A percentile compares a stretch with the other conserved stretches of the same genome.
Conservation (phyloP, 208 protist species). For the Leishmania turanica region DNA sequence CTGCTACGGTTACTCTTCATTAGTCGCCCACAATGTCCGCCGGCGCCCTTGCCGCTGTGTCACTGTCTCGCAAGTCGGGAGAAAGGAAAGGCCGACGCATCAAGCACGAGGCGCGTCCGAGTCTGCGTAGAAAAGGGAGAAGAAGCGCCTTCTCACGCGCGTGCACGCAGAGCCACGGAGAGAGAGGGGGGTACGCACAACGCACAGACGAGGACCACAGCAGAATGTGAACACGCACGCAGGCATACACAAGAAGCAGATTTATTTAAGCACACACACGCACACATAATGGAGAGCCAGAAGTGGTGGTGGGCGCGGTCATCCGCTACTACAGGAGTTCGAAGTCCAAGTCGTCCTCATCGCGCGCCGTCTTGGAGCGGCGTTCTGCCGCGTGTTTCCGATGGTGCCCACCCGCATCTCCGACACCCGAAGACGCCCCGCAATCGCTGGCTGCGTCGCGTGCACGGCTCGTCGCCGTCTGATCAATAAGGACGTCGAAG, state of each 20-base stretch:
- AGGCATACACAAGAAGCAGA: neutral
- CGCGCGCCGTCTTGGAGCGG: neutral
- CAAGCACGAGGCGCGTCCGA: neutral
- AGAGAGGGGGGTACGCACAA: neutral
- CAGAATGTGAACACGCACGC: neutral
- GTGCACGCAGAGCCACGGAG: neutral
- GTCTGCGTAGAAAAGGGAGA: neutral
- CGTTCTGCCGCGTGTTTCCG: neutral
- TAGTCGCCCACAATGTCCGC: neutral
- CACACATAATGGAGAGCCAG: neutral
- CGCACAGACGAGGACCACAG: neutral
- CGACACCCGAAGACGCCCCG: neutral
- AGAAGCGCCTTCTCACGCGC: neutral
- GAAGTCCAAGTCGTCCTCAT: constrained; percentile 13
- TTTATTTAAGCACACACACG: neutral
- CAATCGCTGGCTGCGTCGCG: neutral
- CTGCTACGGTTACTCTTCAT: neutral
- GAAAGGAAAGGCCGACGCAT: neutral
- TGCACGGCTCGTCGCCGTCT: neutral
- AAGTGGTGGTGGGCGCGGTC: neutral
- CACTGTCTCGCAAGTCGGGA: neutral
- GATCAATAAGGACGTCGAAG: constrained; percentile 37
- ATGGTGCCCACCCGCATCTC: neutral
- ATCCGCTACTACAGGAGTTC: constrained; percentile 7
- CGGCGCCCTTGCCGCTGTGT: neutral